Percentiles rank a stretch among this genome's conserved stretches.
phyloP scores from a whole-genome alignment of 345 rosid genomes.

The Murraya paniculata region DNA sequence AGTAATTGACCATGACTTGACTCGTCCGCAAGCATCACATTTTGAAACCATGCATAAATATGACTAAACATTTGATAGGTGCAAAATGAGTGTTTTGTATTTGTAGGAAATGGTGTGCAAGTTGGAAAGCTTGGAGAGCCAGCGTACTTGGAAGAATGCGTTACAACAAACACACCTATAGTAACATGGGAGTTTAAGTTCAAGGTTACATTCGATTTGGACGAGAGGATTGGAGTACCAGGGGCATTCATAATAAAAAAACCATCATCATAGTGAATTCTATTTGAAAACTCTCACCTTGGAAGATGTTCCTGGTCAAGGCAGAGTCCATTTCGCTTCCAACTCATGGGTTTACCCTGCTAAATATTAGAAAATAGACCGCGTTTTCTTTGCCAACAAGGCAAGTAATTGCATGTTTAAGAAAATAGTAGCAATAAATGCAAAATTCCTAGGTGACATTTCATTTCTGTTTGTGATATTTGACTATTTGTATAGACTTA shows the following conservation, averaged over 20 bases:
- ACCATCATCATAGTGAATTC: conserved; percentile 62
- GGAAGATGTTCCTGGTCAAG: conserved; percentile 69
- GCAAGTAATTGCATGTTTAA: conserved; percentile 22
- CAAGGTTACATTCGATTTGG: conserved; percentile 49
- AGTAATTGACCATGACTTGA: too few species aligned
- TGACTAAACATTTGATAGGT: not conserved
- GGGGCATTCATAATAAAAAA: conserved; percentile 61
- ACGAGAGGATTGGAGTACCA: conserved; percentile 55
- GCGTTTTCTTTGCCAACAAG: conserved; percentile 81
- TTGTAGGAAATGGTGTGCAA: conserved; percentile 28
- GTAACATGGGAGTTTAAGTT: conserved; percentile 52
- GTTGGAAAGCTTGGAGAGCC: conserved; percentile 56
- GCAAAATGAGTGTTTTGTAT: not conserved
- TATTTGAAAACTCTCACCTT: conserved; percentile 66
- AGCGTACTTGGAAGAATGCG: conserved; percentile 57
- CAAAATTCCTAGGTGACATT: not conserved
- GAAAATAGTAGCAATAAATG: not conserved
- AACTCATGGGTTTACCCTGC: conserved; percentile 91
- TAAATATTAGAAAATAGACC: conserved; percentile 39
- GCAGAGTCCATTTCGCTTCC: conserved; percentile 63
- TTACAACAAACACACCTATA: conserved; percentile 23
- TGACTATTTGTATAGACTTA: conserved; percentile 44
- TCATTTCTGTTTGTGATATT: not conserved
- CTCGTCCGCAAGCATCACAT: not conserved
- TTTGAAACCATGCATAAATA: not conserved